A percentile compares a stretch with the other conserved stretches of the same genome.
phyloP scores from a whole-genome alignment of 306 rosid species.

The Medicago arabica region DNA sequence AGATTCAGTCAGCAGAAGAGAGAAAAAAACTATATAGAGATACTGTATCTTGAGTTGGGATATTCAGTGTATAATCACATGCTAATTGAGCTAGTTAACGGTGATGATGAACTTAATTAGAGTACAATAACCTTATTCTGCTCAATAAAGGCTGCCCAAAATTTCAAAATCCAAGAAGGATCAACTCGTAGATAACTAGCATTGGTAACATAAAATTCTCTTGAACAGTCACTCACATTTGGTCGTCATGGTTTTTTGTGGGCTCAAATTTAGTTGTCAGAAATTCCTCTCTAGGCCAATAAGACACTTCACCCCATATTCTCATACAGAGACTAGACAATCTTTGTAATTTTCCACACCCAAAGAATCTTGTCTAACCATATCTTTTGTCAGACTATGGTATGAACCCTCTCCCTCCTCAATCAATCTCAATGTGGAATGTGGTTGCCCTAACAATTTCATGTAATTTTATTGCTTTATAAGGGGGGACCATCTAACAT shows the following conservation, averaged over 20 bases:
- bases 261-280: conserved; percentile 47
- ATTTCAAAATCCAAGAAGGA: conserved; percentile 24
- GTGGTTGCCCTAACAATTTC: neutral
- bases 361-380: conserved; percentile 64
- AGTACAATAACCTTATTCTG: neutral
- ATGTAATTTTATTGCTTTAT: conserved; percentile 47
- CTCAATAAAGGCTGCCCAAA: neutral
- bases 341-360: conserved; percentile 42
- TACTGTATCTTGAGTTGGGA: too few species aligned
- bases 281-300: conserved; percentile 43
- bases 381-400: conserved; percentile 59
- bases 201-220: conserved; percentile 54
- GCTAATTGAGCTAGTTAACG: too few species aligned
- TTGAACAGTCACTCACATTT: conserved; percentile 40
- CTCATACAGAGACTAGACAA: conserved; percentile 52
- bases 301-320: conserved; percentile 24
- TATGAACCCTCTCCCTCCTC: conserved; percentile 41
- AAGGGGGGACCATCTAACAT: conserved; percentile 51
- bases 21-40: too few species aligned
- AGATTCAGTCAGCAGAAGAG: too few species aligned
- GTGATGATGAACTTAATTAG: neutral
- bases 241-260: conserved; percentile 52
- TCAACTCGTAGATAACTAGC: conserved; percentile 34
- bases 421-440: conserved; percentile 48
- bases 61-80: too few species aligned